These are phyloP conservation scores for Dispira parvispora DNA, from an alignment of 192 early-diverging fungal species.

Conservation along the genomic window DNA sequence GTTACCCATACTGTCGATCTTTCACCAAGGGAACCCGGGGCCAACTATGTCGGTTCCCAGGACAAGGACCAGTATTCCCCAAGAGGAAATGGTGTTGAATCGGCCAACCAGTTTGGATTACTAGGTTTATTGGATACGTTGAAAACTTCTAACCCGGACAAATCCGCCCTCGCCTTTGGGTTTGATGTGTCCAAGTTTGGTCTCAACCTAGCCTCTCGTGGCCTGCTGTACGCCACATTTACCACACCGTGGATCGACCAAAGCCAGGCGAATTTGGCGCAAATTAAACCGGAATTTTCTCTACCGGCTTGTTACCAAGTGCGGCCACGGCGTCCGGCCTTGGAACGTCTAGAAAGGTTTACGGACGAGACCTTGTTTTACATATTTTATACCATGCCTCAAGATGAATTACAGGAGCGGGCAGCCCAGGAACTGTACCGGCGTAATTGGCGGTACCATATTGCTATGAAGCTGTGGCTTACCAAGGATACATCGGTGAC, in stretches of 20 bases:
- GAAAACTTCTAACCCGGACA: constrained; percentile 56
- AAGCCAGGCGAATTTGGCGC: constrained; percentile 31
- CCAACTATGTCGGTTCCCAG: no score
- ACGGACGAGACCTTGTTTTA: constrained; percentile 94
- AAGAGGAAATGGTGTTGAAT: no score
- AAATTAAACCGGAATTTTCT: constrained; percentile 69
- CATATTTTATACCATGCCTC: constrained; percentile 93
- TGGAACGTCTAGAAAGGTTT: constrained; percentile 52
- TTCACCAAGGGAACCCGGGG: not conserved
- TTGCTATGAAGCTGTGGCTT: constrained; percentile 83
- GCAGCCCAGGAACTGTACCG: constrained; percentile 88
- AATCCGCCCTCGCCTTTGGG: constrained; percentile 71
- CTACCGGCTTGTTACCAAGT: constrained; percentile 76
- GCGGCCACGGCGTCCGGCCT: constrained; percentile 47
- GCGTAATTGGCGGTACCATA: constrained; percentile 94
- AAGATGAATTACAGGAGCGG: constrained; percentile 77
- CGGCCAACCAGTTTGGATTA: constrained; percentile 50
- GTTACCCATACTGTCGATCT: not conserved
- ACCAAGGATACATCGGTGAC: constrained; percentile 47
- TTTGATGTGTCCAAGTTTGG: constrained; percentile 79
- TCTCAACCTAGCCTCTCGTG: constrained; percentile 51
- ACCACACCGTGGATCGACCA: constrained; percentile 79
- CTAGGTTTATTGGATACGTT: constrained; percentile 77
- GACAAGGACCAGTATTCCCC: no score
- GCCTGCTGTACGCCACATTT: constrained; percentile 73